These are phyloP conservation scores for Annona squamosa DNA, from an alignment of 164 flowering plant species.

Conservation along the genomic window DNA sequence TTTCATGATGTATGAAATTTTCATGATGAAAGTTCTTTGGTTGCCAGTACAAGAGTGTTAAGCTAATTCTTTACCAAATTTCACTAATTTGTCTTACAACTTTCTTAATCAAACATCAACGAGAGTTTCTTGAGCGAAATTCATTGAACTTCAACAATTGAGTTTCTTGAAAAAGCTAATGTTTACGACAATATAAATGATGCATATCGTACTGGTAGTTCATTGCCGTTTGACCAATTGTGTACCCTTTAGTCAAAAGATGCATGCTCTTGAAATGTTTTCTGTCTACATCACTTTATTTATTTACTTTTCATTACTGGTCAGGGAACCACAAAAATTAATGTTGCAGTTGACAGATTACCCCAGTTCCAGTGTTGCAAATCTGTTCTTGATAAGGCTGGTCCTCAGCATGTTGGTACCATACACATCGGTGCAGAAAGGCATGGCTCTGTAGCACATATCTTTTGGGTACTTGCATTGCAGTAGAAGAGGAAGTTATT, in stretches of 20 bases:
- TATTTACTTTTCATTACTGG: slow-evolving; percentile 12
- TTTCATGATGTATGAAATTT: not conserved
- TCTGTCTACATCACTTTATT: not conserved
- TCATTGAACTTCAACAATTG: not conserved
- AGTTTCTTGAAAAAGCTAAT: not conserved
- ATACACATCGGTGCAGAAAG: slow-evolving; percentile 96
- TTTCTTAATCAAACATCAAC: no score
- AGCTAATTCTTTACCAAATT: not conserved
- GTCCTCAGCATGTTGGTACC: slow-evolving; percentile 91
- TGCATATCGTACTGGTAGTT: not conserved
- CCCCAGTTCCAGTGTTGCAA: slow-evolving; percentile 79
- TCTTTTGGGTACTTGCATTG: not conserved
- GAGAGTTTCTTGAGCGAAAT: no score
- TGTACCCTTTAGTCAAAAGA: not conserved
- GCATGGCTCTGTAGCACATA: slow-evolving; percentile 19
- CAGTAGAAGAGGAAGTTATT: not conserved
- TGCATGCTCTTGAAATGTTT: not conserved
- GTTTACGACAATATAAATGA: slow-evolving; percentile 1
- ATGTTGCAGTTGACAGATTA: slow-evolving; percentile 69
- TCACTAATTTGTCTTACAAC: no score
- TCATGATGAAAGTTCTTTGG: not conserved
- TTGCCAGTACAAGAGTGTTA: not conserved
- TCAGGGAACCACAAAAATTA: slow-evolving; percentile 92
- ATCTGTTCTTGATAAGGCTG: slow-evolving; percentile 38
- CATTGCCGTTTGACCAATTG: slow-evolving; percentile 2